These are phyloP conservation scores for Saturnispora silvae DNA, from an alignment of 805 yeast genomes.

Conservation along the genomic window DNA sequence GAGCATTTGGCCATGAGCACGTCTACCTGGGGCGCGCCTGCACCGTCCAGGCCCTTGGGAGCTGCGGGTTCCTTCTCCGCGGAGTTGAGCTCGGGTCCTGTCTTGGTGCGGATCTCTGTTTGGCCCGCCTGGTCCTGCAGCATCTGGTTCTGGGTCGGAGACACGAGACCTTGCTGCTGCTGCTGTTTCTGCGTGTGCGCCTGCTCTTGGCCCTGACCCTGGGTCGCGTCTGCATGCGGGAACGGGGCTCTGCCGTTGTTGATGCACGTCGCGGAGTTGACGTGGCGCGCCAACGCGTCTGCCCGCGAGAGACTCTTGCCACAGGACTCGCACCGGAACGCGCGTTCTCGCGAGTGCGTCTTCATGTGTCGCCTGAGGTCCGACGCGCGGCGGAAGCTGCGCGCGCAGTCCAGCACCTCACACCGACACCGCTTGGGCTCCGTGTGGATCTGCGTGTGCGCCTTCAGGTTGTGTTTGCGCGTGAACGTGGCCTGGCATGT, in stretches of 20 bases:
- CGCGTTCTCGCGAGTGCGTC: constrained; percentile 68
- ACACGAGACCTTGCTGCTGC: background rate
- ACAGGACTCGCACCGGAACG: constrained; percentile 52
- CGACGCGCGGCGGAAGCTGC: constrained; percentile 59
- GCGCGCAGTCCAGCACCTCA: constrained; percentile 40
- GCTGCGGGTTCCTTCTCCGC: too few relatives aligned
- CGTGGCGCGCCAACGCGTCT: constrained; percentile 66
- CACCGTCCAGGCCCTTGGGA: too few relatives aligned
- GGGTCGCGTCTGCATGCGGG: too few relatives aligned
- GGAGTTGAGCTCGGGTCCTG: too few relatives aligned
- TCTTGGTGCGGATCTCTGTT: too few relatives aligned
- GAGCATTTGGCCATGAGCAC: too few relatives aligned
- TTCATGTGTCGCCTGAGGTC: constrained; percentile 70
- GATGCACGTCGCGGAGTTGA: constrained; percentile 33
- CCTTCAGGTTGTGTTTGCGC: constrained; percentile 62
- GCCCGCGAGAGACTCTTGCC: constrained; percentile 59
- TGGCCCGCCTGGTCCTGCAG: too few relatives aligned
- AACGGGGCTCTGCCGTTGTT: too few relatives aligned
- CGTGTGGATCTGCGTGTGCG: constrained; percentile 62
- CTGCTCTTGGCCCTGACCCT: constrained; percentile 6
- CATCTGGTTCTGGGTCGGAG: too few relatives aligned
- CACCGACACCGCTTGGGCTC: constrained; percentile 56
- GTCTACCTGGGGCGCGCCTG: too few relatives aligned
- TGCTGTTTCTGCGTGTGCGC: background rate
- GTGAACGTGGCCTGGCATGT: constrained; percentile 57